Conservation (phyloP, 2,329 filamentous ascomycete species). For the Phoma herbarum region DNA sequence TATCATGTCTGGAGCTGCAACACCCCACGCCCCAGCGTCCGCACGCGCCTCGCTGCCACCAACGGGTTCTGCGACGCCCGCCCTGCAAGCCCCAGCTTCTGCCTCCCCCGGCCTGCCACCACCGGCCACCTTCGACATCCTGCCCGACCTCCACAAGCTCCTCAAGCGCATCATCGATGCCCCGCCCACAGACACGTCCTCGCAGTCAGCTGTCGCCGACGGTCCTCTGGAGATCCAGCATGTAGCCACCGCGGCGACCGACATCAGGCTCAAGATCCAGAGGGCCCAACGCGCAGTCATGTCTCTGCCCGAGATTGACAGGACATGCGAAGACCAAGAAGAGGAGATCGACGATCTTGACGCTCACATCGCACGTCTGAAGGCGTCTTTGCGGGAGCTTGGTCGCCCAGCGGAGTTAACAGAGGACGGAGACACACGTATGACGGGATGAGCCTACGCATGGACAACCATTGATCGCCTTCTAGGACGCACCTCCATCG, state of each 20-base stretch:
- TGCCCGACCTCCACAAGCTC: conserved; percentile 81
- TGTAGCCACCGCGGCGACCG: conserved; percentile 78
- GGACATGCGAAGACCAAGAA: conserved; percentile 73
- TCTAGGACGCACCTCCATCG: conserved; percentile 35
- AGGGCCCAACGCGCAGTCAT: conserved; percentile 74
- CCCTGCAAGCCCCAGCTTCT: conserved; percentile 42
- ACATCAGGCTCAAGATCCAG: conserved; percentile 83
- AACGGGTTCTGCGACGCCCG: conserved; percentile 44
- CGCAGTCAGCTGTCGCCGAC: conserved; percentile 37
- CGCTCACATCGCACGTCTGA: conserved; percentile 69
- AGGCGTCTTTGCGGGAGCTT: conserved; percentile 48
- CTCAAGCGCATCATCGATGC: conserved; percentile 74
- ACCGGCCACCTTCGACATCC: conserved; percentile 83
- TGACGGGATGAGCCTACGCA: conserved; percentile 46
- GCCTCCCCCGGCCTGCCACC: conserved; percentile 71
- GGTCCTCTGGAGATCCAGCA: conserved; percentile 72
- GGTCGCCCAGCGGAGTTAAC: conserved; percentile 33
- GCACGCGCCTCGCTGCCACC: conserved; percentile 43
- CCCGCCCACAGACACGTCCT: conserved; percentile 37
- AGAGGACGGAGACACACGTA: conserved; percentile 46
- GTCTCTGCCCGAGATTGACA: conserved; percentile 73
- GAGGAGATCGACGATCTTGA: conserved; percentile 74
- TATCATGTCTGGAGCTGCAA: conserved; percentile 47
- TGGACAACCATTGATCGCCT: conserved; percentile 41
- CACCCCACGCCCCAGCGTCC: conserved; percentile 45